phyloP scores from a whole-genome alignment of 768 basidiomycete genomes.

The Auriscalpium orientale region DNA sequence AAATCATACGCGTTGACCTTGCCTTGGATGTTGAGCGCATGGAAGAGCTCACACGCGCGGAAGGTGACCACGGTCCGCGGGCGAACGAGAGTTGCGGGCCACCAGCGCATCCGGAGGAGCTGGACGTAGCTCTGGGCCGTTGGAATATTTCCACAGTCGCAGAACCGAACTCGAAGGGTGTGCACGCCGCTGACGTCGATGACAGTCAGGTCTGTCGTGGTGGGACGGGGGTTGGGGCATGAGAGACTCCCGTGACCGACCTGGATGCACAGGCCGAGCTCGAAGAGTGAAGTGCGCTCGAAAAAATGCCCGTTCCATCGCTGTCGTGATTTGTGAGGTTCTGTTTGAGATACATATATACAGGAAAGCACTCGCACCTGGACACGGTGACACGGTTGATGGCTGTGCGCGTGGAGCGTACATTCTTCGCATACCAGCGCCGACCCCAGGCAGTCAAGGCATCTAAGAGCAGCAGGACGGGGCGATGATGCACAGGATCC shows the following conservation, averaged over 20 bases:
- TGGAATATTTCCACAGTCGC: not conserved
- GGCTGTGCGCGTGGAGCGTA: no score
- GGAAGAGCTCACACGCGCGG: conserved; percentile 6
- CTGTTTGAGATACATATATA: no score
- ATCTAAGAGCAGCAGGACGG: no score
- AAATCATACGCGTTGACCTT: conserved; percentile 10
- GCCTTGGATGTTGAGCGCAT: conserved; percentile 2
- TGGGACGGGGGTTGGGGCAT: not conserved
- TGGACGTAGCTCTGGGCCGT: not conserved
- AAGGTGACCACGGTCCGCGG: conserved; percentile 10
- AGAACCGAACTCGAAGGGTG: not conserved
- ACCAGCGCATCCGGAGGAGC: conserved; percentile 3
- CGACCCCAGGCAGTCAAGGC: no score
- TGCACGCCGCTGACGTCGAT: not conserved
- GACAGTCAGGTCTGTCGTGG: not conserved
- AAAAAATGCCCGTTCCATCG: no score
- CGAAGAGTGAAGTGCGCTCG: no score
- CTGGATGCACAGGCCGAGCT: not conserved
- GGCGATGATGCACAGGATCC: no score
- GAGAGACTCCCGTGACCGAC: not conserved
- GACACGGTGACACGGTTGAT: no score
- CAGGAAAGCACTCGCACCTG: no score
- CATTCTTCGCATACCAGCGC: no score
- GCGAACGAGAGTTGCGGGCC: conserved; percentile 12
- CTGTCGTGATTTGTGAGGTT: no score